These are phyloP conservation scores for Liquidambar formosana DNA, from an alignment of 164 flowering plant species.

Conservation along the genomic window DNA sequence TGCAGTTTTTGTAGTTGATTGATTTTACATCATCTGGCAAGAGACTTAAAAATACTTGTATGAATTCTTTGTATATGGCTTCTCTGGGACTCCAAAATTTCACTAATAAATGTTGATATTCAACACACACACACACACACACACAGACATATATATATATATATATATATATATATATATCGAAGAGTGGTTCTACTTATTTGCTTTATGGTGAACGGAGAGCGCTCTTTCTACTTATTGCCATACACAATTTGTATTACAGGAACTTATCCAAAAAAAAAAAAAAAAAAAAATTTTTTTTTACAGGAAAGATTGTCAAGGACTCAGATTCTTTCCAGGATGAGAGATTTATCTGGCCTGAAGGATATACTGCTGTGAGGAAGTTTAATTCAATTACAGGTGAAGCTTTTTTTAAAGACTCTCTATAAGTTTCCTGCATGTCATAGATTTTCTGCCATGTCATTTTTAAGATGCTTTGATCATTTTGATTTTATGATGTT, in stretches of 20 bases:
- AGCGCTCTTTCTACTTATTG: not conserved
- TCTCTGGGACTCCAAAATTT: not conserved
- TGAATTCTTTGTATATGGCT: not conserved
- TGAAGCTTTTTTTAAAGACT: conserved; percentile 12
- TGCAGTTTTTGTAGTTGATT: not conserved
- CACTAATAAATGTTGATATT: not conserved
- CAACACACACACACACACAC: no score
- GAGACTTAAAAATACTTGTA: not conserved
- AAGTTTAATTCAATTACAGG: conserved; percentile 60
- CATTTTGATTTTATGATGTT: not conserved
- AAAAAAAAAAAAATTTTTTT: no score
- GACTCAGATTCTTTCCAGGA: conserved; percentile 62
- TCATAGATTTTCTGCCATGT: no score
- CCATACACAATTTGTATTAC: conserved; percentile 21
- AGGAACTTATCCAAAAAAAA: no score
- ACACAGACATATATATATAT: no score
- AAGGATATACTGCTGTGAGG: conserved; percentile 75
- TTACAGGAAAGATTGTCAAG: conserved; percentile 64
- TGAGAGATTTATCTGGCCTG: conserved; percentile 62
- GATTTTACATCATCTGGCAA: not conserved
- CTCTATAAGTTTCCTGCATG: not conserved
- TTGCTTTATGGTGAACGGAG: conserved; percentile 1
- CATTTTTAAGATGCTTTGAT: no score
- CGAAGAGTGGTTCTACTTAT: not conserved
- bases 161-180: not conserved